Percentiles rank a stretch among this genome's conserved stretches.
These are phyloP conservation scores for Capronia americana DNA, from an alignment of 2,329 filamentous ascomycete genomes.

Conservation along the genomic window DNA sequence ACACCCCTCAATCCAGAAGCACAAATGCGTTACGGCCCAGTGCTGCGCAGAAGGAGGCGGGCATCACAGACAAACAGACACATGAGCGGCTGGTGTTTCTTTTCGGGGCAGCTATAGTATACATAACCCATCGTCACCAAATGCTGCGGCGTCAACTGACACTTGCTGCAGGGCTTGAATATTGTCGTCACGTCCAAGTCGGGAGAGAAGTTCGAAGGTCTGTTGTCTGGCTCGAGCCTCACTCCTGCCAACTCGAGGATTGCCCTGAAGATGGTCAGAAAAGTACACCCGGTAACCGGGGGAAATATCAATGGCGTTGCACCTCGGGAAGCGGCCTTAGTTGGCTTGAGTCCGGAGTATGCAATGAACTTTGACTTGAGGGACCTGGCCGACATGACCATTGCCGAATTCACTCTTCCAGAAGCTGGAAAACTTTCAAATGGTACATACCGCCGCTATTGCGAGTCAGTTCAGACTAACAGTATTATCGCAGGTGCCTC, in stretches of 20 bases:
- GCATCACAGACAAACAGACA: constrained; percentile 62
- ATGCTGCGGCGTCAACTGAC: constrained; percentile 18
- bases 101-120: constrained; percentile 64
- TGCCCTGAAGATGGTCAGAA: constrained; percentile 70
- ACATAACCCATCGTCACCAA: constrained; percentile 40
- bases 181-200: constrained; percentile 64
- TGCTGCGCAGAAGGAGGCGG: constrained; percentile 53
- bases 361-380: constrained; percentile 67
- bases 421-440: constrained; percentile 63
- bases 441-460: constrained; percentile 52
- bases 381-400: constrained; percentile 64
- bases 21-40: constrained; percentile 46
- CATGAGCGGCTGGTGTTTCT: constrained; percentile 67
- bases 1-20: constrained; percentile 52
- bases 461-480: constrained; percentile 11
- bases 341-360: constrained; percentile 54
- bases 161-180: constrained; percentile 57
- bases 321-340: constrained; percentile 48
- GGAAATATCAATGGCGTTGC: constrained; percentile 51
- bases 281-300: constrained; percentile 49
- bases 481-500: constrained; percentile 62
- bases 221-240: constrained; percentile 63
- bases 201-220: constrained; percentile 66
- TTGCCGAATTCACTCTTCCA: constrained; percentile 60
- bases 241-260: constrained; percentile 62